These are phyloP conservation scores for Neurospora discreta DNA, from an alignment of 495 filamentous ascomycete genomes.

Conservation along the genomic window DNA sequence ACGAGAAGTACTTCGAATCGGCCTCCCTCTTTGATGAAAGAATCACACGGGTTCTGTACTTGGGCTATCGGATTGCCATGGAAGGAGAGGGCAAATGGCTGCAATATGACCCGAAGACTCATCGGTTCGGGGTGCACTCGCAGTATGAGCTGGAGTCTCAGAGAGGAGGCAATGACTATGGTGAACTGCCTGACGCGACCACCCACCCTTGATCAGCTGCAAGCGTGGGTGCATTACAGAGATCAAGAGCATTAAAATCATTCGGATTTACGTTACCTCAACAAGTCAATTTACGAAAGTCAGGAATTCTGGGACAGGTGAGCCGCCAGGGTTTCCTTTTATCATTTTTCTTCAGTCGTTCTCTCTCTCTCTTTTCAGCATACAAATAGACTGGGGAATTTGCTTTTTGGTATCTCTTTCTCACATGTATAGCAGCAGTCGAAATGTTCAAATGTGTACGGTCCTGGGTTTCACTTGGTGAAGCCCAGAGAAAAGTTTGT, in stretches of 20 bases:
- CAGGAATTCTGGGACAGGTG: background rate
- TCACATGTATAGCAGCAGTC: background rate
- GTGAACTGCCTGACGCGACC: slow-evolving; percentile 17
- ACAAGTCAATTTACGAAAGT: background rate
- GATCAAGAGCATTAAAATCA: background rate
- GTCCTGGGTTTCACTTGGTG: background rate
- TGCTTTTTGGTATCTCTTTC: background rate
- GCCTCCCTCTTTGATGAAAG: slow-evolving; percentile 53
- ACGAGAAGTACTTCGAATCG: slow-evolving; percentile 62
- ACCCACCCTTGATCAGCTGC: background rate
- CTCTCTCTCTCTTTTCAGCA: background rate
- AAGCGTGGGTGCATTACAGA: background rate
- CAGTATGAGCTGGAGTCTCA: slow-evolving; percentile 13
- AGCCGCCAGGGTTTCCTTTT: background rate
- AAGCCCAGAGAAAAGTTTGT: background rate
- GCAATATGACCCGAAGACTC: slow-evolving; percentile 19
- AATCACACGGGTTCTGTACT: slow-evolving; percentile 63
- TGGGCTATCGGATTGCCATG: slow-evolving; percentile 48
- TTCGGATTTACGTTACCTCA: background rate
- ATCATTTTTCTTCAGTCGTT: background rate
- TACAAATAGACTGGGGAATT: background rate
- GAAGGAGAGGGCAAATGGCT: slow-evolving; percentile 21
- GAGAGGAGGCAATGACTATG: slow-evolving; percentile 10
- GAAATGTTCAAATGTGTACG: background rate
- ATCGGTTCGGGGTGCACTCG: slow-evolving; percentile 23